Evolutionary conservation across 2,329 filamentous ascomycete genomes (phyloP), one percentile per base, ranked within the genome.

Genomic region (Diaporthe sp.): DNA sequence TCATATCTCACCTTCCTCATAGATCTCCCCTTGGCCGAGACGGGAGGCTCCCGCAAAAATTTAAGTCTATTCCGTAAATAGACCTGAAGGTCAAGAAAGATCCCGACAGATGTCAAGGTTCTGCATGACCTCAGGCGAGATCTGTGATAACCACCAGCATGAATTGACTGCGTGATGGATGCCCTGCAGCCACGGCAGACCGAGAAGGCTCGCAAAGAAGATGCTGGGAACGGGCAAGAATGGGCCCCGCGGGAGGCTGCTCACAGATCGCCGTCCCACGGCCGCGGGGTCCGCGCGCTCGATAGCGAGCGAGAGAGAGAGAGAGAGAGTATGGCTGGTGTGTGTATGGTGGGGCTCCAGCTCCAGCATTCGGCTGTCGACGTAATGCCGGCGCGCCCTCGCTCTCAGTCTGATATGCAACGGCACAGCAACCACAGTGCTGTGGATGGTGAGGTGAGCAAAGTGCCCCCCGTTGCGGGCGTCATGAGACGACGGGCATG

Each of bases 51-150:
- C 65, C 65, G 65, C 49, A 39, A 69, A 53, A 69, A 69, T 69
- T 39, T 69, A 69, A 69, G 65, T 53, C 65, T 69, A 69, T 69
- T 69, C 65, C 17, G 49, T 69, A 69, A 69, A 69, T 69, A 69
- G 65, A 55, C 65, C 34, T 39, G 42, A 42, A 55, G 31, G 46
- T 55, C 34, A 55, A 69, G 12, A 69, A 55, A 28, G 65, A 55
- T 55, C 65, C 65, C 49, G 49, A 55, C 34, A 55, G 65, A 69
- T 69, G 65, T 55, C 65, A 69, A 69, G 65, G 65, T 69, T 69
- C 49, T 55, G 65, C 46, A 55, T 55, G 65, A 69, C 51, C 65
- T 69, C 34, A n/a, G 49, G 59, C 49, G 46, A 69, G 65, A 69
- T 69, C 65, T 69, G 34, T 42, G 49, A 42, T 53, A 8, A 55